Base-by-base conservation (phyloP, 2,329 filamentous ascomycete species). In the Botryotinia calthae region DNA sequence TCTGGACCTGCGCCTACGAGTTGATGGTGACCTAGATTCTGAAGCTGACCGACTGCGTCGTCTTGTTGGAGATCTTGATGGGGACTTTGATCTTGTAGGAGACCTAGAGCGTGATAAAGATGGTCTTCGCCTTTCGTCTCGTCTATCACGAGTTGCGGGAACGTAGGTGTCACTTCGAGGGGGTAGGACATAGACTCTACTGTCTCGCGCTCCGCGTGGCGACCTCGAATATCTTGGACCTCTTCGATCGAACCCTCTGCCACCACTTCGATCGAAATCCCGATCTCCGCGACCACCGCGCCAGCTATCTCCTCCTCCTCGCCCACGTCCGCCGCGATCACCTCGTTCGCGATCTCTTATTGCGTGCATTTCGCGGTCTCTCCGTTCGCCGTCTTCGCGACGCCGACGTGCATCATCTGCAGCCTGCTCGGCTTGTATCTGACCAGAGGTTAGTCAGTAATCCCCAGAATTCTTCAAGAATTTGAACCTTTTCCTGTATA, bases 401-500 rank as follows among this genome's bases (percentile, higher is more conserved):
- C 90, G 89, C 71, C 87, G 87, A 71, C 91, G 90, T 42, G 89
- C 88, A 79, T 93, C 90, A 80, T 96, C 93, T 42, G 92, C 92
- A 61, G 91, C 91, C 81, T 91, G 92, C 77, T 96, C 94, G 51
- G 93, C 92, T 80, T 97, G 91, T 69, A 94, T 89, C 94, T 95
- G 76, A 63, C 46, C 8, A 71, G n/a, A 48, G 42, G 51, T 79
- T 58, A 79, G 76, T 46, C 40, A 42, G 22, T 59, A 28, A 34
- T 20, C 20, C n/a, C 37, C 22, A 56, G 64, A n/a, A 34, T n/a
- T 65, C 40, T 54, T 3, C 25, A 58, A n/a, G 34, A 63, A 65
- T 48, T 58, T 81, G 48, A 82, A 97, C 95, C 91, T 97, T 97
- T 83, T 98, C 94, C 82, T 98, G 94, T 75, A 96, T 93, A 65